Evolutionary conservation across 2,329 filamentous ascomycete species (phyloP).

Genomic region (Aspergillus proliferans): DNA sequence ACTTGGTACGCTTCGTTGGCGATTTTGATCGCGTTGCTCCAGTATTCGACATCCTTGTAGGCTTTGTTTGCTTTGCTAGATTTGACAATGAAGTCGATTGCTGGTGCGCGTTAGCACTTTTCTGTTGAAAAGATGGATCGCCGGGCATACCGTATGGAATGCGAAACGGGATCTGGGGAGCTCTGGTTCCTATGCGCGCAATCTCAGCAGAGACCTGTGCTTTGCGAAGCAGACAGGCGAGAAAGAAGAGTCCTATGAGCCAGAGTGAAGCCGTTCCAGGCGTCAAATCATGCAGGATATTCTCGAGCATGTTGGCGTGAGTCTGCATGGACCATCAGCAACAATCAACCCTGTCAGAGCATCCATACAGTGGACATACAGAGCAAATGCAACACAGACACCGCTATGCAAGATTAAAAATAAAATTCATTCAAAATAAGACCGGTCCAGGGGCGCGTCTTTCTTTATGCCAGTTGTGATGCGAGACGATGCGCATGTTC

Average conservation of each 20-base stretch:
- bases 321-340: background rate
- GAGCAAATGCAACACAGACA: background rate
- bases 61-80: conserved; percentile 48
- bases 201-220: conserved; percentile 24
- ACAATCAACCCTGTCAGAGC: background rate
- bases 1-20: conserved; percentile 25
- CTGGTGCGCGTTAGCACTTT: conserved; percentile 35
- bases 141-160: conserved; percentile 31
- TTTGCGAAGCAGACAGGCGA: conserved; percentile 31
- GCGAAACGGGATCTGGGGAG: conserved; percentile 27
- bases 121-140: conserved; percentile 1
- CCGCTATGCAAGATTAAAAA: too few species aligned
- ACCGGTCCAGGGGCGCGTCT: too few species aligned
- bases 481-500: background rate
- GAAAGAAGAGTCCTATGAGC: conserved; percentile 31
- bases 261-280: conserved; percentile 35
- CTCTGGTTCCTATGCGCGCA: conserved; percentile 28
- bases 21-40: conserved; percentile 48
- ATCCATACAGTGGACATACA: background rate
- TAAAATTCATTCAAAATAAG: too few species aligned
- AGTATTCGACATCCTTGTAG: conserved; percentile 57
- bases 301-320: conserved; percentile 39
- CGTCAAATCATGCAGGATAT: conserved; percentile 42
- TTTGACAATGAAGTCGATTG: conserved; percentile 58
- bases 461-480: background rate